Conservation (phyloP, 805 yeast genomes). For the Priceomyces haplophilus region DNA sequence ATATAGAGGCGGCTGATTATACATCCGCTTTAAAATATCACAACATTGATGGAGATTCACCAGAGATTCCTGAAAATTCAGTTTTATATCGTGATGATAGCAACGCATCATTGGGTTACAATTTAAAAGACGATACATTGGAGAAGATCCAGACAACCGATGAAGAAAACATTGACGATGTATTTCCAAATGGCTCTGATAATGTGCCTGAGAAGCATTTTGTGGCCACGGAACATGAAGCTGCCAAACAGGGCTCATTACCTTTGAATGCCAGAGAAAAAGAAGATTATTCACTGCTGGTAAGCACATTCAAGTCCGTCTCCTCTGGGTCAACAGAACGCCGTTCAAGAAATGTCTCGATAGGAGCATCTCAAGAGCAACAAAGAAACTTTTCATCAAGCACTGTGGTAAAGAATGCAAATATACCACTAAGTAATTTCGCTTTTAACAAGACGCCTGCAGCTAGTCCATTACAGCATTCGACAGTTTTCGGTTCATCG, state of each 20-base stretch:
- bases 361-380: not conserved
- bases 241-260: not conserved
- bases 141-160: conserved; percentile 31
- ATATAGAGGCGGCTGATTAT: conserved; percentile 11
- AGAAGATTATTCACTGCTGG: not conserved
- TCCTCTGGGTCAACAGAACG: conserved; percentile 1
- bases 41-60: conserved; percentile 3
- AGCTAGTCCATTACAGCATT: conserved; percentile 8
- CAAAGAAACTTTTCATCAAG: conserved; percentile 16
- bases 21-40: conserved; percentile 17
- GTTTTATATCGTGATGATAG: conserved; percentile 4
- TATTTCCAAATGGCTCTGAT: not conserved
- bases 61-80: conserved; percentile 3
- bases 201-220: not conserved
- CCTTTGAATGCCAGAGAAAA: not conserved
- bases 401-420: conserved; percentile 24
- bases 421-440: conserved; percentile 15
- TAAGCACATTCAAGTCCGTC: not conserved
- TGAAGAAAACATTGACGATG: conserved; percentile 32
- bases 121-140: conserved; percentile 22
- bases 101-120: conserved; percentile 11
- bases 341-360: not conserved
- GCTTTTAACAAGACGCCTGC: conserved; percentile 10
- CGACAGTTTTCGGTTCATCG: conserved; percentile 5
- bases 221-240: not conserved